Conservation (phyloP, 2,329 filamentous ascomycete species). For the Sporothrix variecibatus region DNA sequence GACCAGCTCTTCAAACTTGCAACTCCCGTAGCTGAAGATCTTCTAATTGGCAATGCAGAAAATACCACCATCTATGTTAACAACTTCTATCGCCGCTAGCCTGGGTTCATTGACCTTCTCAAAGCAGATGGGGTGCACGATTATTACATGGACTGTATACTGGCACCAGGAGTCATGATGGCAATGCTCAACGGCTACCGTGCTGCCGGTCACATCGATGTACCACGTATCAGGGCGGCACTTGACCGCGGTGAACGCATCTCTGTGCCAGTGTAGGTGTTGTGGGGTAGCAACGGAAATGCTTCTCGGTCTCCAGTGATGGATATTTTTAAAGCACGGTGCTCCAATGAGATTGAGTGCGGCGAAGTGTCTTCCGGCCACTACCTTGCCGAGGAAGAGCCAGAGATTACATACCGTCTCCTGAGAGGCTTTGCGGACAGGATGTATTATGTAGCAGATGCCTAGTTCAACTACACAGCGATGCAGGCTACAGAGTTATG, state of each 20-base stretch:
- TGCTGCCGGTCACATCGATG: neutral
- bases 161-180: neutral
- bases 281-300: neutral
- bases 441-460: neutral
- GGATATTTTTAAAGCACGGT: neutral
- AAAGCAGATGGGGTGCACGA: neutral
- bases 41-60: neutral
- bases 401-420: neutral
- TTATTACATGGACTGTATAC: neutral
- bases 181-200: neutral
- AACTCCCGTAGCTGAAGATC: neutral
- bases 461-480: neutral
- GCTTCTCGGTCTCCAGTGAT: neutral
- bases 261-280: neutral
- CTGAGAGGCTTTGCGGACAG: neutral
- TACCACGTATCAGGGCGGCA: neutral
- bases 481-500: too few relatives aligned
- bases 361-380: neutral
- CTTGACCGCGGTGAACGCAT: neutral
- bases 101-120: neutral
- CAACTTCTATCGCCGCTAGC: neutral
- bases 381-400: neutral
- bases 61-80: neutral
- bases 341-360: neutral
- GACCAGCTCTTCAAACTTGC: neutral